Base-by-base conservation (phyloP, 495 filamentous ascomycete species). In the Poronia punctata region DNA sequence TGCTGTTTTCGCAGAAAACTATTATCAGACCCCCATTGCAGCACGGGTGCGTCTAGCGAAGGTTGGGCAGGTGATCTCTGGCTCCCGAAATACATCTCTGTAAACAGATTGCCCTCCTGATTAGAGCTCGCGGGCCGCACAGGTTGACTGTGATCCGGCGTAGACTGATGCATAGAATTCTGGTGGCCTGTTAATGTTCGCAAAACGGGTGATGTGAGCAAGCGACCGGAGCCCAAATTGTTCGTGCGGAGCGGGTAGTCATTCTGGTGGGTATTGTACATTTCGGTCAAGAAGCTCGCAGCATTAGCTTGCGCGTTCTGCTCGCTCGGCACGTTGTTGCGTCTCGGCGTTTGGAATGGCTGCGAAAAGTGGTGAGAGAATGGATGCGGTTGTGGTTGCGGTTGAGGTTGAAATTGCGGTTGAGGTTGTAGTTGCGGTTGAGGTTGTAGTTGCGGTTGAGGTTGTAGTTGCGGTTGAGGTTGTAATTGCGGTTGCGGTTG, bases 11-110 rank as follows among this genome's bases (percentile, higher is more conserved):
- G 53, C 26, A 65, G 68, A 44, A 86, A 86, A 36, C 66, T 70
- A 4, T 67, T 52, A 59, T 86, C 82, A 0, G 82, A 82, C 14
- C 82, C 82, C 70, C 76, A 86, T 12, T 74, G 75, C 18, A 83
- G 53, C 19, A 70, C 62, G 5, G 47, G 38, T 4, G 45, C 41
- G 20, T 48, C 49, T 4, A 28, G 41, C 3, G 23, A 18, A 22
- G 49, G 49, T 19, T 50, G 53, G 22, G 31, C 38, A 6, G 41
- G 14, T 4, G 43, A 10, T 35, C 44, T 40, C 4, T 50, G 46
- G 15, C 11, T 25, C 27, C 62, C 64, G 41, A 64, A 64, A 12
- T 62, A 38, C 64, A 70, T 64, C 11, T 65, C 59, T 7, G 56
- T 44, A 40, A 61, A 67, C n/a, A 57, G 47, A 14, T 33, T 46